Percentiles rank a stretch among this genome's conserved stretches.
phyloP scores from a whole-genome alignment of 2,329 filamentous ascomycete species.

The Aspergillus ochraceus region DNA sequence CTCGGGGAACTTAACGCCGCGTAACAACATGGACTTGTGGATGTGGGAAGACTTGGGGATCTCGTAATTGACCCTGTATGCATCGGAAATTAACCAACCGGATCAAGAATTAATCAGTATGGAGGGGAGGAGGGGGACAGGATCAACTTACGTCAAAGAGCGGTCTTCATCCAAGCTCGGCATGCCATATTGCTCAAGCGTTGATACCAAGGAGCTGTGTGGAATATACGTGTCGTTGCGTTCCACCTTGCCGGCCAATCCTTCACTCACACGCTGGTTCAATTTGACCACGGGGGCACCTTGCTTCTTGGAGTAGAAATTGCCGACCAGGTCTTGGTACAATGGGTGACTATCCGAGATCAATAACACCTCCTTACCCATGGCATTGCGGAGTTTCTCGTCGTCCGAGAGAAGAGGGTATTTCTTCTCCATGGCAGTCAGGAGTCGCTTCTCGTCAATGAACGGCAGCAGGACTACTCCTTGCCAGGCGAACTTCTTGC shows the following conservation, averaged over 20 bases:
- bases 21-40: constrained; percentile 93
- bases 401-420: constrained; percentile 77
- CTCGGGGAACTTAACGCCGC: constrained; percentile 72
- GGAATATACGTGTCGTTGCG: constrained; percentile 84
- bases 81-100: constrained; percentile 28
- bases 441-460: constrained; percentile 85
- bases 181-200: constrained; percentile 69
- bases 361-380: constrained; percentile 78
- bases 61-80: constrained; percentile 74
- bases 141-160: constrained; percentile 69
- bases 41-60: constrained; percentile 70
- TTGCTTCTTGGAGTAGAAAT: constrained; percentile 91
- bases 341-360: constrained; percentile 81
- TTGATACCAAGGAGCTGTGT: constrained; percentile 76
- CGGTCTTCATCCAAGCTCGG: constrained; percentile 80
- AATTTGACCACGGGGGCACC: constrained; percentile 67
- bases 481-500: constrained; percentile 98
- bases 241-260: constrained; percentile 75
- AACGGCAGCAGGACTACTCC: constrained; percentile 91
- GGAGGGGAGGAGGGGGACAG: constrained; percentile 3
- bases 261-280: constrained; percentile 72
- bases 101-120: not conserved
- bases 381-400: constrained; percentile 74
- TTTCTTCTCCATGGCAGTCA: constrained; percentile 77
- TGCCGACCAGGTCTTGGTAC: constrained; percentile 78